Base-by-base conservation (phyloP, 306 rosid genomes). In the Cucurbita argyrosperma region DNA sequence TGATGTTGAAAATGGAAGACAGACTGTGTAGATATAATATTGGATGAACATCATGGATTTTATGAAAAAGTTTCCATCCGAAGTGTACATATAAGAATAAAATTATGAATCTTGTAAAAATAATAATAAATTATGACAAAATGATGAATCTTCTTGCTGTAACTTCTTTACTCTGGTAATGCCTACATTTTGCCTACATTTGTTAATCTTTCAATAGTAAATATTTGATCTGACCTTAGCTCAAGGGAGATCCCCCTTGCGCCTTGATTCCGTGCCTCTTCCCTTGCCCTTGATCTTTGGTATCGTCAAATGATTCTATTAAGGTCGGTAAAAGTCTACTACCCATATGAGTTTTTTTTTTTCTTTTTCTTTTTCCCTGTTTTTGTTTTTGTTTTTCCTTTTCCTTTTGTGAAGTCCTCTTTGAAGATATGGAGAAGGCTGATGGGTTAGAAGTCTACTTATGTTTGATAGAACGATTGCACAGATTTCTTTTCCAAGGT, bases 1-100 rank as follows among this genome's bases (percentile, higher is more conserved):
- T 26, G 71, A 35, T 70, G n/a, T 56, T 65, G 60, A 43, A 74
- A 63, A 68, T 39, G 54, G 71, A 69, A 75, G 66, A 72, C 53
- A 16, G 14, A 49, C 8, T 70, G 74, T 23, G 26, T 53, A 30
- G 37, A 43, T 65, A 19, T n/a, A 4, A 16, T 19, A 40, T 46
- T 72, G 50, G 63, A 55, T 40, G 50, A 37, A 15, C 19, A 38
- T 39, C n/a, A 40, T 72, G 49, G 49, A 64, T 72, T 79, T 76
- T 65, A 62, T 10, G 52, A 30, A 49, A 18, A 7, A 13, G 37
- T 40, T 45, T 66, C 18, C 72, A 66, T 66, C 35, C 12, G 10
- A 65, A 65, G 35, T 65, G 72, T 66, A 66, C 26, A 64, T 65
- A 45, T 10, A 45, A 11, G 39, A 45, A 66, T 66, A 66, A 45